phyloP scores from a whole-genome alignment of 495 filamentous ascomycete species.

The Thozetella sp. region DNA sequence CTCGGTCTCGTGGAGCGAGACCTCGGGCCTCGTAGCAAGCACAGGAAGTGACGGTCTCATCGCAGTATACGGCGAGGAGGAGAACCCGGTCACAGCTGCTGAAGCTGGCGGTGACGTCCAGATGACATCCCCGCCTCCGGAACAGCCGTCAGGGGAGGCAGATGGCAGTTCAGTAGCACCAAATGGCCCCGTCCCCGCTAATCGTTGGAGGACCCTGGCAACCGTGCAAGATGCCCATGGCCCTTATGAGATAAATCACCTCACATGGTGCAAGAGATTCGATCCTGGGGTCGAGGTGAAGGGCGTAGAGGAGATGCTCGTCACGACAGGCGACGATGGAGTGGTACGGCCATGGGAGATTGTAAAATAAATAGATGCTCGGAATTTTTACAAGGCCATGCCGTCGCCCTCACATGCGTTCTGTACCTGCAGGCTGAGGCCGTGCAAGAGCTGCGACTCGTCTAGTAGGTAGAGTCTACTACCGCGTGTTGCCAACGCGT shows the following conservation, averaged over 20 bases:
- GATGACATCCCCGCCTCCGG: conserved; percentile 10
- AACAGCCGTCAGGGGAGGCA: background rate
- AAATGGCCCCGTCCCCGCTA: conserved; percentile 23
- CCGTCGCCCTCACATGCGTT: background rate
- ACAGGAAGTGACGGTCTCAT: conserved; percentile 85
- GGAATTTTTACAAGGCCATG: too few species aligned
- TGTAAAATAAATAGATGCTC: conserved; percentile 9
- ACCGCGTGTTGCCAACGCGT: too few species aligned
- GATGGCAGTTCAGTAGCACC: background rate
- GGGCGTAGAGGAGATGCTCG: conserved; percentile 69
- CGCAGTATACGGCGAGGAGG: conserved; percentile 73
- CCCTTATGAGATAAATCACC: conserved; percentile 91
- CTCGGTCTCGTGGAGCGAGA: conserved; percentile 75
- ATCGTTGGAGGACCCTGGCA: conserved; percentile 70
- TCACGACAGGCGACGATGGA: conserved; percentile 83
- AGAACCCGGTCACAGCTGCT: conserved; percentile 22
- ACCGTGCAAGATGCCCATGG: conserved; percentile 75
- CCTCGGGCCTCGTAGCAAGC: conserved; percentile 74
- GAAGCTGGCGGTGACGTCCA: conserved; percentile 38
- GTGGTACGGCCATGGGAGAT: conserved; percentile 70
- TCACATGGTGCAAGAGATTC: conserved; percentile 72
- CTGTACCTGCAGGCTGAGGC: background rate
- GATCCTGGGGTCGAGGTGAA: conserved; percentile 49
- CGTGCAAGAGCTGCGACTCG: too few species aligned
- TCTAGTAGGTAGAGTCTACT: too few species aligned